Conservation (phyloP, 306 rosid genomes). For the Rosa rugosa region DNA sequence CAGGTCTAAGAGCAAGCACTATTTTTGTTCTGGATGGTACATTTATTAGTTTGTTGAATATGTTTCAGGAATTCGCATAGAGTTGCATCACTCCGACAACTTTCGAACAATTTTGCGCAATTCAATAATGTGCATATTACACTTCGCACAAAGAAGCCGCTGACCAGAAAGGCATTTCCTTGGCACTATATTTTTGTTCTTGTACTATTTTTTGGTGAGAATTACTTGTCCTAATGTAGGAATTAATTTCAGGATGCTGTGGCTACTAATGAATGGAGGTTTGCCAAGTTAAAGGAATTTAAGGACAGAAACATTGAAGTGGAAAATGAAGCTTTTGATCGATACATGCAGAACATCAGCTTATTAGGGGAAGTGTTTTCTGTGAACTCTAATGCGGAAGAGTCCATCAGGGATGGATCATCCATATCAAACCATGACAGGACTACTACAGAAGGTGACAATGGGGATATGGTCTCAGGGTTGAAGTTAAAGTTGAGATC, state of each 20-base stretch:
- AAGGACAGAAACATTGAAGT: constrained; percentile 66
- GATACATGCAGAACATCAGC: constrained; percentile 78
- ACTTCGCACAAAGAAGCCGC: constrained; percentile 74
- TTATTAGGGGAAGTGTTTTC: constrained; percentile 82
- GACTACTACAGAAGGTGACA: constrained; percentile 40
- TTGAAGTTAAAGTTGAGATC: constrained; percentile 67
- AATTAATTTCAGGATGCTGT: constrained; percentile 77
- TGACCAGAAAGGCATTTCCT: constrained; percentile 74
- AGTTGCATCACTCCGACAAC: constrained; percentile 78
- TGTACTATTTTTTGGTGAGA: constrained; percentile 13
- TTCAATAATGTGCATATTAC: constrained; percentile 77
- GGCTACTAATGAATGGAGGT: constrained; percentile 90
- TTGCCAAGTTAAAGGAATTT: constrained; percentile 79
- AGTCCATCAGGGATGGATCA: constrained; percentile 32
- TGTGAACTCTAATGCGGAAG: constrained; percentile 47
- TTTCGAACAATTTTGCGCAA: constrained; percentile 86
- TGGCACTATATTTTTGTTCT: background rate
- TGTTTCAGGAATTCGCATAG: constrained; percentile 71
- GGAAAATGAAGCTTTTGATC: constrained; percentile 85
- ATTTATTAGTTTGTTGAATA: constrained; percentile 25
- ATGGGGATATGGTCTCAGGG: constrained; percentile 44
- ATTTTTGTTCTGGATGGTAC: constrained; percentile 18
- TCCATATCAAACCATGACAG: constrained; percentile 37
- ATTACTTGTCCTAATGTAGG: constrained; percentile 32
- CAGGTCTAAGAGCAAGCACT: background rate